A percentile compares a stretch with the other conserved stretches of the same genome.
Evolutionary conservation across 345 rosid genomes (phyloP).

Genomic region (Eucalyptus decipiens): DNA sequence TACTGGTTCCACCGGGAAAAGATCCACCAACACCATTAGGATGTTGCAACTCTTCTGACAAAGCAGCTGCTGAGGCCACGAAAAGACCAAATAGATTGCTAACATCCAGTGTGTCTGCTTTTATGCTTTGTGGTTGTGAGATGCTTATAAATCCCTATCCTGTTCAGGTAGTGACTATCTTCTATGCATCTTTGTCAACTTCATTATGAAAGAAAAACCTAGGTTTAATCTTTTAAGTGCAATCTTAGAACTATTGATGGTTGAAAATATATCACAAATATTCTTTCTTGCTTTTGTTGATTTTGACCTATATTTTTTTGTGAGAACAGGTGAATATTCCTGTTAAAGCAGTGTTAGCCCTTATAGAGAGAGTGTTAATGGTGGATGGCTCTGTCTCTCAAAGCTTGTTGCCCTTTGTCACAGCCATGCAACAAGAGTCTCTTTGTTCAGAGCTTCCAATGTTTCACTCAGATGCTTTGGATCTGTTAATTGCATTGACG

Average conservation of each 20-base stretch:
- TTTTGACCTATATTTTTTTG: background rate
- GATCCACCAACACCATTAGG: constrained; percentile 54
- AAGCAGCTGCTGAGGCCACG: background rate
- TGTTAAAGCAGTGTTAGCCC: constrained; percentile 45
- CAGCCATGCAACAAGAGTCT: constrained; percentile 59
- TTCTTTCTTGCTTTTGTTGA: background rate
- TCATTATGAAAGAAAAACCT: background rate
- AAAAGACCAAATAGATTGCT: constrained; percentile 34
- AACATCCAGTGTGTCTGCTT: constrained; percentile 29
- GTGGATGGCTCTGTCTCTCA: constrained; percentile 67
- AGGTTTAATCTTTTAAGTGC: background rate
- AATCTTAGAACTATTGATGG: background rate
- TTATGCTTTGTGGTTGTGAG: constrained; percentile 50
- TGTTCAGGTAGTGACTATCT: constrained; percentile 32
- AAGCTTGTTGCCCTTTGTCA: constrained; percentile 33
- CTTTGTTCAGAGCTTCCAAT: constrained; percentile 73
- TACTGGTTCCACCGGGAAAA: constrained; percentile 64
- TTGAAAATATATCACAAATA: background rate
- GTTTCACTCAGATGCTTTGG: constrained; percentile 50
- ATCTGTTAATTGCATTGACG: constrained; percentile 49
- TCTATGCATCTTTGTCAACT: background rate
- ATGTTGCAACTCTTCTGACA: constrained; percentile 17
- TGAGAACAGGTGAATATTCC: constrained; percentile 49
- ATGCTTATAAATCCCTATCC: constrained; percentile 68
- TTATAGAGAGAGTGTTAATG: constrained; percentile 69